Base-by-base conservation (phyloP, 2,329 filamentous ascomycete genomes). In the Phyllosticta citribraziliensis region DNA sequence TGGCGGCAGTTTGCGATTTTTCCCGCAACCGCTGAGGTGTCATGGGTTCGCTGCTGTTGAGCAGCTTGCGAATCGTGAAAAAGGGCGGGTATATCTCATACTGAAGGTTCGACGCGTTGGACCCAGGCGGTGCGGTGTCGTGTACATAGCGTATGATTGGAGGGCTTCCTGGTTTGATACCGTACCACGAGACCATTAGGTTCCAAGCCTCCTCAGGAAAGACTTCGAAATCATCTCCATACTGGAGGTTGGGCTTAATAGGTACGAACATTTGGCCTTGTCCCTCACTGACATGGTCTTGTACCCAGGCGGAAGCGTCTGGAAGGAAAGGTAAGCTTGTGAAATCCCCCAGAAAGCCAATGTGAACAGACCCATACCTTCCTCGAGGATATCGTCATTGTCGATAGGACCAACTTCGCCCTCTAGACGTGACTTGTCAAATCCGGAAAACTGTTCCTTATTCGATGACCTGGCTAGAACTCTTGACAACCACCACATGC, bases 51-150 rank as follows among this genome's bases (percentile, higher is more conserved):
- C 83, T 83, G 9, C 74, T 72, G 66, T 79, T 80, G 71, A 86
- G 87, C 1, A 97, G 79, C 66, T 93, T 91, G 70, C 96, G 85
- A 63, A 97, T 80, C 1, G 86, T 90, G 72, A 97, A 89, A 52
- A 96, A 80, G 0, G 90, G 91, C 4, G 92, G 94, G 68, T 91
- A 85, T 51, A 91, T 79, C 74, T 97, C 94, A 72, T 88, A 96
- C 67, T 88, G 79, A 55, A 96, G 76, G 65, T 96, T 90, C 17
- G 75, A 75, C n/a, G 75, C 69, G 19, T 55, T 25, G 55, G 63
- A 68, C 25, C 80, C 80, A 51, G 83, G 81, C 1, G 80, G 78
- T 8, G 85, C 82, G 30, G 88, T 91, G 72, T 96, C 88, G 73
- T 93, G 88, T 47, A 88, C 91, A 66, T 82, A 83, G 63, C 94